phyloP scores from a whole-genome alignment of 73 alveolate genomes.

The Paraurostyla sp. region DNA sequence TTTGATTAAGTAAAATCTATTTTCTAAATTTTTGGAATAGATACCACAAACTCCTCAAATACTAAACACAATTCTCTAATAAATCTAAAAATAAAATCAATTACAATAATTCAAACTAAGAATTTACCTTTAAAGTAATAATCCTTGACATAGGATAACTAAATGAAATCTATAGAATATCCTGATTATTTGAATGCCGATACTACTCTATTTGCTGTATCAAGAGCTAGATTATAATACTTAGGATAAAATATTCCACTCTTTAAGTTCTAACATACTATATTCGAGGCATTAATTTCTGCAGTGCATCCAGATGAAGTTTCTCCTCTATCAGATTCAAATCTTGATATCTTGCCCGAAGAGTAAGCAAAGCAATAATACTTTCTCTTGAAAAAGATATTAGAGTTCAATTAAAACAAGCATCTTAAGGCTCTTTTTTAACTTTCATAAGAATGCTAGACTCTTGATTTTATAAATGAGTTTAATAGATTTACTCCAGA shows the following conservation, averaged over 20 bases:
- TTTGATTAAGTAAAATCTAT: neutral
- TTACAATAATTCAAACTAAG: neutral
- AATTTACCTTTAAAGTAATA: neutral
- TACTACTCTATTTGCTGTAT: slow-evolving; percentile 25
- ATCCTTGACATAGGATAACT: neutral
- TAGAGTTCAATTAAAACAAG: neutral
- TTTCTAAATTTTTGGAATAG: neutral
- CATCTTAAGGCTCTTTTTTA: neutral
- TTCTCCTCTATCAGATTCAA: neutral
- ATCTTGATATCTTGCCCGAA: neutral
- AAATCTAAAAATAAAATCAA: neutral
- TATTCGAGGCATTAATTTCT: slow-evolving; percentile 52
- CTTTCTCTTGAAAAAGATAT: neutral
- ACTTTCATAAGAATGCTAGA: neutral
- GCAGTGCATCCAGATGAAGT: slow-evolving; percentile 24
- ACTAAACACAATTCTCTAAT: neutral
- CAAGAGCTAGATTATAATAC: slow-evolving; percentile 63
- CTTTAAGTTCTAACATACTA: slow-evolving; percentile 23
- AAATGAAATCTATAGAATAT: neutral
- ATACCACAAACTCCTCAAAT: neutral
- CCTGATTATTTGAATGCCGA: slow-evolving; percentile 2
- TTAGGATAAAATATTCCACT: slow-evolving; percentile 50
- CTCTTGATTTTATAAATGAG: slow-evolving; percentile 13
- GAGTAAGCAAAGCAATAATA: neutral
- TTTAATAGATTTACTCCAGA: neutral